Percentiles rank a stretch among this genome's conserved stretches.
phyloP scores from a whole-genome alignment of 495 filamentous ascomycete species.

The Saxophila tyrrhenica region DNA sequence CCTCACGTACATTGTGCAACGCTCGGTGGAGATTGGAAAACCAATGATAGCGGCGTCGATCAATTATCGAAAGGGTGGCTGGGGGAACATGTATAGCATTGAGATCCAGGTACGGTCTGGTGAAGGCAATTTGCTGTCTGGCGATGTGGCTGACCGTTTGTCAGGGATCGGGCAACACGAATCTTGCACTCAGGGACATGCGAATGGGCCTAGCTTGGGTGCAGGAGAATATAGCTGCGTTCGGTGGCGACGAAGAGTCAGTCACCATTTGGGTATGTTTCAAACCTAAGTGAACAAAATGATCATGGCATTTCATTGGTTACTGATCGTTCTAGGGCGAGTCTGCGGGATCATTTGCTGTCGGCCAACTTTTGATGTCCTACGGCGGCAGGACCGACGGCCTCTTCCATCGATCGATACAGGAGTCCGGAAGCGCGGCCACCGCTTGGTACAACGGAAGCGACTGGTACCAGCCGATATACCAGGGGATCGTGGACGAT shows the following conservation, averaged over 20 bases:
- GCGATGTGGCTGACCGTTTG: neutral
- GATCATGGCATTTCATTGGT: slow-evolving; percentile 29
- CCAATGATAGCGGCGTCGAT: slow-evolving; percentile 20
- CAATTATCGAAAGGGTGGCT: slow-evolving; percentile 20
- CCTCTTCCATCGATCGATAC: slow-evolving; percentile 21
- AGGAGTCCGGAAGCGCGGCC: slow-evolving; percentile 6
- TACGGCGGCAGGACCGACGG: slow-evolving; percentile 6
- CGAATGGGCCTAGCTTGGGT: slow-evolving; percentile 27
- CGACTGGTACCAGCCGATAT: slow-evolving; percentile 23
- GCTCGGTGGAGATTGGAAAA: slow-evolving; percentile 19
- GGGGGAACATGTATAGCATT: neutral
- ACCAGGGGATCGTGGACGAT: slow-evolving; percentile 19
- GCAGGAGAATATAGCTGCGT: slow-evolving; percentile 28
- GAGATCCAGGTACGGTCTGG: neutral
- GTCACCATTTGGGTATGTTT: slow-evolving; percentile 47
- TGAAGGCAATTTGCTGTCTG: neutral
- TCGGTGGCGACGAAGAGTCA: slow-evolving; percentile 28
- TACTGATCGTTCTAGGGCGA: too few relatives aligned
- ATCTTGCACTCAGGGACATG: slow-evolving; percentile 21
- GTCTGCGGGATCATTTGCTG: slow-evolving; percentile 19
- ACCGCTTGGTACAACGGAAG: slow-evolving; percentile 22
- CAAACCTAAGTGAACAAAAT: neutral
- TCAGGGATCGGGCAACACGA: slow-evolving; percentile 10
- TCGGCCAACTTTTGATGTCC: neutral
- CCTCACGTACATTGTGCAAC: slow-evolving; percentile 19